Conservation (phyloP, 805 yeast genomes). For the Hagleromyces aurorensis region DNA sequence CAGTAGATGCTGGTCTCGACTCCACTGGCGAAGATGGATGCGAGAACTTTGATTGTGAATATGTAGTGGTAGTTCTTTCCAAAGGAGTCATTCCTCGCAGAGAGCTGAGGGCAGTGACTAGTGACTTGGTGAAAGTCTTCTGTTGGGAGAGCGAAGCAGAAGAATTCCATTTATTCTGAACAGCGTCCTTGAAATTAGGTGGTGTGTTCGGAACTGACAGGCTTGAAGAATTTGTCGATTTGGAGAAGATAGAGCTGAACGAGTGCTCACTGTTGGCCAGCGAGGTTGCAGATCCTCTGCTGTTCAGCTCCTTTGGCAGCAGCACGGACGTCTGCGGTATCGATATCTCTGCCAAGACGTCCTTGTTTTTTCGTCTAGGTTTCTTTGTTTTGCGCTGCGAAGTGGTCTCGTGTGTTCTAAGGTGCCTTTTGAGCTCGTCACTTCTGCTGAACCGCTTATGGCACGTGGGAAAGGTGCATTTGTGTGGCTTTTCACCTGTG, state of each 20-base stretch:
- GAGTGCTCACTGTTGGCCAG: conserved; percentile 13
- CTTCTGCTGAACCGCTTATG: conserved; percentile 68
- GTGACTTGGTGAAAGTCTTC: conserved; percentile 12
- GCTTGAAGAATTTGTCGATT: conserved; percentile 3
- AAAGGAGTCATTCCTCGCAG: conserved; percentile 17
- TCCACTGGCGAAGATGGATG: conserved; percentile 12
- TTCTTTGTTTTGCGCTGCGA: conserved; percentile 37
- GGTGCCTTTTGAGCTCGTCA: conserved; percentile 81
- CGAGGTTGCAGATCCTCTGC: conserved; percentile 11
- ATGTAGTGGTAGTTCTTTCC: conserved; percentile 6
- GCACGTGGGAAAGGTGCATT: conserved; percentile 75
- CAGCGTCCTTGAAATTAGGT: conserved; percentile 5
- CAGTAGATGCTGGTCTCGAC: conserved; percentile 13
- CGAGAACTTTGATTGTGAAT: conserved; percentile 8
- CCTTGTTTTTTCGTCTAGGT: conserved; percentile 4
- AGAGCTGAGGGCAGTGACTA: conserved; percentile 13
- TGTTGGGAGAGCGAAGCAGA: conserved; percentile 2
- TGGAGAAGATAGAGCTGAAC: conserved; percentile 13
- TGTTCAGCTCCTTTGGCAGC: conserved; percentile 1
- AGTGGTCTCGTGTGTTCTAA: conserved; percentile 67
- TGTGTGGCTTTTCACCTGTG: conserved; percentile 88
- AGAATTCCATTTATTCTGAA: conserved; percentile 1
- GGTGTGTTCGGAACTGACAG: conserved; percentile 8
- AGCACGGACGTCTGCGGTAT: conserved; percentile 1
- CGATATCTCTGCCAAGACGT: not conserved